Percentiles rank a stretch among this genome's conserved stretches.
These are phyloP conservation scores for Spatholobus suberectus DNA, from an alignment of 306 rosid species.

Conservation along the genomic window DNA sequence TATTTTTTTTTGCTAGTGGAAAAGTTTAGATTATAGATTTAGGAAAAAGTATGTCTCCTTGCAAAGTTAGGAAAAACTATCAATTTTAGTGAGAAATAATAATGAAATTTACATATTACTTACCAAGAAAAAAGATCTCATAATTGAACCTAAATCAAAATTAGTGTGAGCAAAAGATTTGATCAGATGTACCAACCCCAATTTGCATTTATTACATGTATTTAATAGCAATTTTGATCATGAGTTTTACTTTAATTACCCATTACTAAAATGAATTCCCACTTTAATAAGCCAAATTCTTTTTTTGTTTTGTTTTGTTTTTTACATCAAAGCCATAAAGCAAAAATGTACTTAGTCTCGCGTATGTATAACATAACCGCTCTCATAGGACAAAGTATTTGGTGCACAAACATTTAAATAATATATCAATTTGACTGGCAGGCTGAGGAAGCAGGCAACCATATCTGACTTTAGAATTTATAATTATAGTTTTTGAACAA, in stretches of 20 bases:
- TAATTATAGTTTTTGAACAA: constrained; percentile 1
- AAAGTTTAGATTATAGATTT: too few species aligned
- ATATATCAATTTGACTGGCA: neutral
- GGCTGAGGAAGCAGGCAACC: constrained; percentile 17
- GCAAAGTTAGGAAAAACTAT: too few species aligned
- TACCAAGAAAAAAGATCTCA: too few species aligned
- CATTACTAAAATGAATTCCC: neutral
- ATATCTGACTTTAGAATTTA: constrained; percentile 19
- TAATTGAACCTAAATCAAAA: too few species aligned
- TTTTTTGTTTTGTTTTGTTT: neutral
- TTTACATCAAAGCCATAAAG: neutral
- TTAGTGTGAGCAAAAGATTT: too few species aligned
- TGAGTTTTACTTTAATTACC: neutral
- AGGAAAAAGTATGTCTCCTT: too few species aligned
- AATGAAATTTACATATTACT: too few species aligned
- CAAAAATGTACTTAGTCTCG: neutral
- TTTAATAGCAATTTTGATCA: neutral
- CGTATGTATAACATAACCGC: neutral
- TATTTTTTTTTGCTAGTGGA: too few species aligned
- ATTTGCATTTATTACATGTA: neutral
- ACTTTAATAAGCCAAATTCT: neutral
- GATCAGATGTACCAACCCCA: too few species aligned
- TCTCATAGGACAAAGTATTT: neutral
- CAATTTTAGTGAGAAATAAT: too few species aligned
- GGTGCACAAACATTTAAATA: neutral